These are phyloP conservation scores for Trichoderma sp. DNA, from an alignment of 2,329 filamentous ascomycete species.

Conservation along the genomic window DNA sequence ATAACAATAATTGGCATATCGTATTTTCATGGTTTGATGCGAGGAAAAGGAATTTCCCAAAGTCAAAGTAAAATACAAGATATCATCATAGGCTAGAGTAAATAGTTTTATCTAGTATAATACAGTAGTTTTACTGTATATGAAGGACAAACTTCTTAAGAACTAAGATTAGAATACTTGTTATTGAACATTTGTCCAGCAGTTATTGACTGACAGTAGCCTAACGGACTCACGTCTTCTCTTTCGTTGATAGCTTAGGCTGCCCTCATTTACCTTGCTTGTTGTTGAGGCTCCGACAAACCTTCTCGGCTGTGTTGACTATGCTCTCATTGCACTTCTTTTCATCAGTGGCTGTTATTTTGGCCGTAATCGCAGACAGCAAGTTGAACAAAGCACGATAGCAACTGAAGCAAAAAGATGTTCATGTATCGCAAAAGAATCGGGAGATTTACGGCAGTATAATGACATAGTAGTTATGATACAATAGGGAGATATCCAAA, in stretches of 20 bases:
- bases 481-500: not conserved
- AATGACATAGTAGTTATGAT: no score
- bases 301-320: not conserved
- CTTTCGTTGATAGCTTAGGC: not conserved
- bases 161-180: no score
- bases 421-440: no score
- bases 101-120: not conserved
- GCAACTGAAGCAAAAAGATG: no score
- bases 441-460: no score
- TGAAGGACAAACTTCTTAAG: no score
- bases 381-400: no score
- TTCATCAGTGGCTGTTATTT: not conserved
- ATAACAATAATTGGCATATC: not conserved
- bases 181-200: no score
- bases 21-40: not conserved
- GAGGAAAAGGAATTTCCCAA: not conserved
- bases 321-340: not conserved
- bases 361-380: not conserved
- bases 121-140: no score
- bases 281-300: not conserved
- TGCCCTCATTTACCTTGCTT: not conserved
- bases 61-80: not conserved
- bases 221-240: not conserved
- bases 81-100: not conserved
- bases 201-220: not conserved